Conservation (phyloP, 805 yeast genomes). For the Grigorovia yakushimaensis region DNA sequence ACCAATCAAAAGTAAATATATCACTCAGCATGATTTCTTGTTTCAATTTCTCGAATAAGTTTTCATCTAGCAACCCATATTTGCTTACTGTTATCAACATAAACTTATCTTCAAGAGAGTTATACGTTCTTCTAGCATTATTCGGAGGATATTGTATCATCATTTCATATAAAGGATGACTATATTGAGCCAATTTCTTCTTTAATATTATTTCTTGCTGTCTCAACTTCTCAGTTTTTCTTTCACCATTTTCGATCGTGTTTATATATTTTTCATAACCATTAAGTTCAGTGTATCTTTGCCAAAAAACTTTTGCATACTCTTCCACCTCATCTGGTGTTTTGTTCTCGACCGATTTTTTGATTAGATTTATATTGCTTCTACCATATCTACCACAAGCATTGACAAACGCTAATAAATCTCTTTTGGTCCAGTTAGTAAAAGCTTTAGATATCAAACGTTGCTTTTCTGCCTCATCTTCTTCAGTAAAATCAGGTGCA, state of each 20-base stretch:
- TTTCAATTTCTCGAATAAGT: slow-evolving; percentile 53
- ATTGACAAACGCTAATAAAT: slow-evolving; percentile 61
- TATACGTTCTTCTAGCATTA: slow-evolving; percentile 65
- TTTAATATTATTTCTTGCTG: slow-evolving; percentile 48
- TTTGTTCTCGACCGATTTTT: slow-evolving; percentile 48
- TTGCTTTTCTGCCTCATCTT: slow-evolving; percentile 47
- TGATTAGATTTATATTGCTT: slow-evolving; percentile 38
- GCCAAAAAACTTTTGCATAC: slow-evolving; percentile 59
- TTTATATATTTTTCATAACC: slow-evolving; percentile 61
- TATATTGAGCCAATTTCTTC: slow-evolving; percentile 41
- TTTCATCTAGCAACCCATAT: slow-evolving; percentile 51
- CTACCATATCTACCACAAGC: slow-evolving; percentile 62
- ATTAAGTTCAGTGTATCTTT: slow-evolving; percentile 45
- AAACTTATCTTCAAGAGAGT: slow-evolving; percentile 62
- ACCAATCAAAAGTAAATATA: slow-evolving; percentile 65
- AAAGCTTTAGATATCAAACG: slow-evolving; percentile 47
- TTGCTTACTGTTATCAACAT: slow-evolving; percentile 51
- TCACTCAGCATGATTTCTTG: slow-evolving; percentile 52
- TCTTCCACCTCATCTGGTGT: slow-evolving; percentile 47
- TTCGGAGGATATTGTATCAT: slow-evolving; percentile 71
- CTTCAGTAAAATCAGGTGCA: slow-evolving; percentile 52
- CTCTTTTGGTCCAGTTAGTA: slow-evolving; percentile 63
- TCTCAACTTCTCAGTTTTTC: slow-evolving; percentile 45
- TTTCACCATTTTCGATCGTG: slow-evolving; percentile 69
- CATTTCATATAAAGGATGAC: slow-evolving; percentile 55